Base-by-base conservation (phyloP, 306 rosid species). In the Prunus dulcis region DNA sequence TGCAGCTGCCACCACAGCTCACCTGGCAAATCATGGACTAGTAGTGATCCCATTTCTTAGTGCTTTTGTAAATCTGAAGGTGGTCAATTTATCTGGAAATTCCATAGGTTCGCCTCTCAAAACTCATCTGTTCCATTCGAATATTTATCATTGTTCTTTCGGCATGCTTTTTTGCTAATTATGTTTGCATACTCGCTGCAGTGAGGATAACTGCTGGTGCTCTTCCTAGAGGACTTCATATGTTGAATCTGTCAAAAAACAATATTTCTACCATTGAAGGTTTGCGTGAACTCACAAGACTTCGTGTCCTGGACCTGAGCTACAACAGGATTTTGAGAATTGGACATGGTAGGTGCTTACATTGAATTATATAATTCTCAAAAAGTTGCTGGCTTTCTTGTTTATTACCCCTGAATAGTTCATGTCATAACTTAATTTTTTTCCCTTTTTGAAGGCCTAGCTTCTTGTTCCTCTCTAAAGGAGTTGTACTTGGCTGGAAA, bases 401-500 rank as follows among this genome's bases (percentile, higher is more conserved):
- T 72, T 52, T 70, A 22, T 69, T 17, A 45, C 30, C 70, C 46
- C 3, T 60, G 23, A 22, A 28, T 52, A 14, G 22, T 58, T 66
- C 73, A n/a, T 3, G 51, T 74, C 58, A 69, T 82, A 34, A 80
- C 67, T 11, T 52, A 15, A 34, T 72, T 80, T 53, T n/a, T 71
- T 20, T 38, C 18, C 23, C 4, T 52, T 74, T 78, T 57, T 83
- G 51, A 78, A 95, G 99, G 99, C 79, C 82, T 95, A 8, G 97
- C 97, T 64, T 95, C 97, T 3, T 92, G 97, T 82, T 88, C 99
- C 20, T 84, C 96, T 25, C 83, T 95, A 6, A 95, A 92, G 85
- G 99, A 95, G 89, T 80, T 95, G 88, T 95, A 95, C 88, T 79
- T 95, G 63, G 89, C 97, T 30, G 97, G 99, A 83, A 95, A 95